Percentiles rank a stretch among this genome's conserved stretches.
Conservation (phyloP, 768 basidiomycete species). For the Pisolithus sp. region DNA sequence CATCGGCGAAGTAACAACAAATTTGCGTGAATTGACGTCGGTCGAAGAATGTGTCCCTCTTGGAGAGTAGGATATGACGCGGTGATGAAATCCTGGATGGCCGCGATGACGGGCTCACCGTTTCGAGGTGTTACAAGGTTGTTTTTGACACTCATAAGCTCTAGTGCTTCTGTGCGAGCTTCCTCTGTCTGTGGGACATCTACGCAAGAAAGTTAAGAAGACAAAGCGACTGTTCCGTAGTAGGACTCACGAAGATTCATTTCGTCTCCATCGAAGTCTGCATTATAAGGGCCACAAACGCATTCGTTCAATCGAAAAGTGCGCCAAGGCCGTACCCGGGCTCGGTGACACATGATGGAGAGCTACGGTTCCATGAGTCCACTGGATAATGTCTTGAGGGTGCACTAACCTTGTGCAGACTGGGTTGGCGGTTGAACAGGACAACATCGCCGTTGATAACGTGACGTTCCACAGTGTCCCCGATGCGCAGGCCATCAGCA, state of each 20-base stretch:
- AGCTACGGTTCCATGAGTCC: constrained; percentile 40
- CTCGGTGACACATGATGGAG: constrained; percentile 98
- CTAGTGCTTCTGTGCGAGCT: constrained; percentile 91
- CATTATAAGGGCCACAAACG: constrained; percentile 98
- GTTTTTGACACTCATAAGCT: constrained; percentile 95
- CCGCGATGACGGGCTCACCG: constrained; percentile 98
- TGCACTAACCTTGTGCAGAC: constrained; percentile 77
- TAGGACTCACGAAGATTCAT: constrained; percentile 89
- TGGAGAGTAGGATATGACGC: constrained; percentile 93
- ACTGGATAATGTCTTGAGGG: neutral
- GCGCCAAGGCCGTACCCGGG: constrained; percentile 94
- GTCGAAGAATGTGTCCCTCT: constrained; percentile 88
- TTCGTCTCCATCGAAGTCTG: constrained; percentile 99
- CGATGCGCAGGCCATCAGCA: constrained; percentile 76
- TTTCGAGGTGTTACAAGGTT: constrained; percentile 98
- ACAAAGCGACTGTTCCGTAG: constrained; percentile 3
- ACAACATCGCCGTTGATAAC: constrained; percentile 93
- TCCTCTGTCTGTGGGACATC: constrained; percentile 99
- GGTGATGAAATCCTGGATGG: constrained; percentile 99
- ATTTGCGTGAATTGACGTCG: constrained; percentile 94
- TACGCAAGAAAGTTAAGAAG: constrained; percentile 25
- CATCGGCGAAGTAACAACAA: constrained; percentile 91
- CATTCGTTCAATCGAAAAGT: constrained; percentile 97
- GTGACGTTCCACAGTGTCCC: constrained; percentile 93
- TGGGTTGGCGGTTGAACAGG: constrained; percentile 97